These are phyloP conservation scores for Blastobotrys indianensis DNA, from an alignment of 1,139 yeast species.

Conservation along the genomic window DNA sequence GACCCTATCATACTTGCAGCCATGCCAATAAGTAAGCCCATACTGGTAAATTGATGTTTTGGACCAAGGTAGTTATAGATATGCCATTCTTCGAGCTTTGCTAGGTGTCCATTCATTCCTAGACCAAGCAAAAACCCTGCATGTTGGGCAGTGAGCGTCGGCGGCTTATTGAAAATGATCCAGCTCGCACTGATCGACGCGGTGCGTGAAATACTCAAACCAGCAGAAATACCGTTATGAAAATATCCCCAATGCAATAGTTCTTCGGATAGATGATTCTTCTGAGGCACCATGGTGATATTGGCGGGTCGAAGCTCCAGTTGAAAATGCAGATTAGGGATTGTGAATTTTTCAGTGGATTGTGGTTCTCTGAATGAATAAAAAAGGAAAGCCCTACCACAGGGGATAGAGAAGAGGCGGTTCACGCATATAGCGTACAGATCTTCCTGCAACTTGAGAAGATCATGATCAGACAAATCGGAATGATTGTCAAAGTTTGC, in stretches of 20 bases:
- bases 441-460: conserved; percentile 53
- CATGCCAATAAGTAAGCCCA: conserved; percentile 86
- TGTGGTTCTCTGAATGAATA: conserved; percentile 71
- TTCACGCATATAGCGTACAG: conserved; percentile 59
- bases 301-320: conserved; percentile 63
- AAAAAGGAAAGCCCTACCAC: conserved; percentile 71
- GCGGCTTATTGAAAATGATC: conserved; percentile 84
- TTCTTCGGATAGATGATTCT: conserved; percentile 46
- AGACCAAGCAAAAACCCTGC: conserved; percentile 93
- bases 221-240: conserved; percentile 89
- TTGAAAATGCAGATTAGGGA: conserved; percentile 68
- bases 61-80: conserved; percentile 91
- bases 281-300: conserved; percentile 57
- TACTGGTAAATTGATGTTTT: conserved; percentile 77
- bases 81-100: conserved; percentile 89
- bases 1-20: conserved; percentile 82
- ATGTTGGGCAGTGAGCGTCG: conserved; percentile 67
- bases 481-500: conserved; percentile 38
- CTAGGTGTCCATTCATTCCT: conserved; percentile 87
- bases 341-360: conserved; percentile 77
- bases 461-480: conserved; percentile 50
- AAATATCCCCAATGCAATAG: conserved; percentile 78
- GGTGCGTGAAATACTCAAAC: conserved; percentile 64
- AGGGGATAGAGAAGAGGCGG: conserved; percentile 69
- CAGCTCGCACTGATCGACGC: conserved; percentile 80